Evolutionary conservation across 2,329 filamentous ascomycete genomes (phyloP).

Genomic region (Grosmannia clavigera): DNA sequence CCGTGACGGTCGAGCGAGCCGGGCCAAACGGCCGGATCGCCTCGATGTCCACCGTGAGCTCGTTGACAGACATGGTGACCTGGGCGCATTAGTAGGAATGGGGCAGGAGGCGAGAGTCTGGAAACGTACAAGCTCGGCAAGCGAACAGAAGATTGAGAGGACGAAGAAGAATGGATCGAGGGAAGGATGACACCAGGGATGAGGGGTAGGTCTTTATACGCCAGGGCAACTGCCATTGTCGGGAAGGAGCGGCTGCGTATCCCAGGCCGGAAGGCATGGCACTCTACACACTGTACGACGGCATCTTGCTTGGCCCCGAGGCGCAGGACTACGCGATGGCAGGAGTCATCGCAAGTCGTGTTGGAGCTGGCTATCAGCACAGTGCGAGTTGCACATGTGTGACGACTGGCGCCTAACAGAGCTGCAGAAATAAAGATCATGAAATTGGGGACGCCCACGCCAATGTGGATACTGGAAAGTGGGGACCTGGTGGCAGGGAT

Average conservation of each 20-base stretch:
- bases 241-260: neutral
- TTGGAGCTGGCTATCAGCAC: neutral
- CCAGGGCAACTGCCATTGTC: neutral
- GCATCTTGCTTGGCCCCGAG: neutral
- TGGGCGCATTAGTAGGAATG: neutral
- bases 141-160: too few relatives aligned
- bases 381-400: neutral
- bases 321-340: too few relatives aligned
- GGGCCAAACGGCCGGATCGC: slow-evolving; percentile 52
- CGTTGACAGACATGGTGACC: neutral
- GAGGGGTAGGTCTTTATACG: neutral
- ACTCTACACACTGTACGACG: neutral
- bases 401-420: neutral
- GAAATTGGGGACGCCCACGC: neutral
- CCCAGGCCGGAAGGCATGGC: neutral
- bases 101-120: too few relatives aligned
- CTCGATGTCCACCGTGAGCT: slow-evolving; percentile 26
- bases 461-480: neutral
- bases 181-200: neutral
- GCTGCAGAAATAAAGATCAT: slow-evolving; percentile 1
- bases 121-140: too few relatives aligned
- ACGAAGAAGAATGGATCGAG: neutral
- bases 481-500: too few relatives aligned
- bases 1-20: slow-evolving; percentile 52
- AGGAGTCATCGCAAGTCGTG: too few relatives aligned